Evolutionary conservation across 176 grass and related monocot species (phyloP), one percentile per base, ranked within the genome.

Genomic region (Secale cereale): DNA sequence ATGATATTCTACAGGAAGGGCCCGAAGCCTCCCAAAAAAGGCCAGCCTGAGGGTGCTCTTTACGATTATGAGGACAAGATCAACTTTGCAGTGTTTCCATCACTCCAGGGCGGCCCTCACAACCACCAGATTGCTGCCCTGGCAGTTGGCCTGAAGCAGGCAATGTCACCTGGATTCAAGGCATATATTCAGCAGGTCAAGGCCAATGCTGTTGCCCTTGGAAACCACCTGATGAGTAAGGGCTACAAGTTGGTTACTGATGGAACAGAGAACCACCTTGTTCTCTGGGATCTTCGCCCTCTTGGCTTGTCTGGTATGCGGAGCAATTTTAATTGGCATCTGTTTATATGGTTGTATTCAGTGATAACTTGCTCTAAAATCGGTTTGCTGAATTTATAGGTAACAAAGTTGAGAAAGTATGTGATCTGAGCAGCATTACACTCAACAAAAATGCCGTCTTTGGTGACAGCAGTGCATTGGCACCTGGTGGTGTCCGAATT

Each of bases 21-120:
- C 33, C 35, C 4, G 28, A 91, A 84, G 76, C 86, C 66, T 59
- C 77, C 68, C 27, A 85, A 50, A 19, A 77, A 87, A 45, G 84
- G 67, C 46, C 76, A 73, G 69, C 68, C 69, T n/a, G 90, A 73
- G 75, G 57, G 20, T 31, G 88, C 73, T 79, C 59, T 79, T 26
- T 95, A 92, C 67, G 79, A 95, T 74, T 95, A 90, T 1, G 93
- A 95, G 74, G 93, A 95, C 28, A 88, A 52, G 76, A 95, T 95
- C 33, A 95, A 95, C 63, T 92, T 92, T 79, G 82, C 93, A 26
- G 93, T 95, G 77, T 95, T 95, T 80, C 93, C 93, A 25, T 92
- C 90, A n/a, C 85, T 95, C 22, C 93, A 95, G 63, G 93, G 93
- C 0, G 93, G 93, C 6, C 88, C 93, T 56, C 93, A 92, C 79